phyloP scores from a whole-genome alignment of 2,329 filamentous ascomycete genomes.

The Stagonosporopsis rhizophila region DNA sequence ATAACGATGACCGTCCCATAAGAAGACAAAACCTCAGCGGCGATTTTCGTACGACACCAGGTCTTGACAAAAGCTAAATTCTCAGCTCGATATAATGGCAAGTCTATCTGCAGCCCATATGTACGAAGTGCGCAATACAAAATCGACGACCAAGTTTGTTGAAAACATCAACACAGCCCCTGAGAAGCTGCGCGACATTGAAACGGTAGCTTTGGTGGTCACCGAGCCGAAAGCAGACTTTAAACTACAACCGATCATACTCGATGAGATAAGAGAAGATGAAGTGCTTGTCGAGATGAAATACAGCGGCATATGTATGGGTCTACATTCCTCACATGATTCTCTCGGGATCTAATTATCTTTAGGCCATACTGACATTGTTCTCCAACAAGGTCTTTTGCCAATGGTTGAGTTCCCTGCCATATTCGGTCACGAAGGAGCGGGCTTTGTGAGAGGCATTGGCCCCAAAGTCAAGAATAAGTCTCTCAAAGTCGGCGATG shows the following conservation, averaged over 20 bases:
- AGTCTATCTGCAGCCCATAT: background rate
- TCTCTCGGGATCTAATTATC: background rate
- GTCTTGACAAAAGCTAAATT: background rate
- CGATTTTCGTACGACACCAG: background rate
- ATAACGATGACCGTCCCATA: background rate
- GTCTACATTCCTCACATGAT: too few species aligned
- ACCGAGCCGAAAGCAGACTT: conserved; percentile 11
- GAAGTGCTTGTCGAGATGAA: conserved; percentile 62
- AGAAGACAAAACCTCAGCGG: background rate
- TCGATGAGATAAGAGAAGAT: conserved; percentile 40
- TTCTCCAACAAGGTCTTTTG: conserved; percentile 49
- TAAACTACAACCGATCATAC: conserved; percentile 9
- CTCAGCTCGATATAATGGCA: background rate
- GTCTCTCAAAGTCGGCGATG: conserved; percentile 45
- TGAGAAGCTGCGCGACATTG: background rate
- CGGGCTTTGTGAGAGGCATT: conserved; percentile 14
- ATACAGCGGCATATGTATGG: conserved; percentile 58
- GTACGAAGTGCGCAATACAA: background rate
- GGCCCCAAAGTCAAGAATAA: conserved; percentile 12
- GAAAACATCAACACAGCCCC: background rate
- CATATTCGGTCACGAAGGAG: conserved; percentile 60
- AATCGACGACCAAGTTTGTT: background rate
- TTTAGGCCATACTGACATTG: conserved; percentile 57
- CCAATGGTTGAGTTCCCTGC: conserved; percentile 47
- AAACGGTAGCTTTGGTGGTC: conserved; percentile 12